Conservation (phyloP, 768 basidiomycete species). For the Tylopilus rubrobrunneus region DNA sequence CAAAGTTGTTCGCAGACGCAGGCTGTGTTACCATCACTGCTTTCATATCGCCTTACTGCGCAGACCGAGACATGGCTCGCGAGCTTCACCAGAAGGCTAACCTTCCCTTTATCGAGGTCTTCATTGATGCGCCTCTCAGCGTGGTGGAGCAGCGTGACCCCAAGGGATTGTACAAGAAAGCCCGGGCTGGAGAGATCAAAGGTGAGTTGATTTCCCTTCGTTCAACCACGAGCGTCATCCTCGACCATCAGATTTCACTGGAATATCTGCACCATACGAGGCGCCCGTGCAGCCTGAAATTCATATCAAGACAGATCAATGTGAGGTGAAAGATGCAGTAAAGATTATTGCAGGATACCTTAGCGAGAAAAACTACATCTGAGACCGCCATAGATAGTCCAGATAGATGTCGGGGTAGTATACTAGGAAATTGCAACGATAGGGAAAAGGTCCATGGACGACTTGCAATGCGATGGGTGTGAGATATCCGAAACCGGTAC, state of each 20-base stretch:
- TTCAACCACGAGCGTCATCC: slow-evolving; percentile 3
- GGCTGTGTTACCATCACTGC: slow-evolving; percentile 86
- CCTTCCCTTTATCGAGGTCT: slow-evolving; percentile 91
- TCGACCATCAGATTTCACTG: slow-evolving; percentile 82
- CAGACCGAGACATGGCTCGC: slow-evolving; percentile 80
- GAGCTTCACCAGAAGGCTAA: slow-evolving; percentile 70
- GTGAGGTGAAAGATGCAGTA: slow-evolving; percentile 75
- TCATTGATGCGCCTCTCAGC: slow-evolving; percentile 84
- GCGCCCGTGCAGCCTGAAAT: slow-evolving; percentile 82
- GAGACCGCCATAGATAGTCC: slow-evolving; percentile 18
- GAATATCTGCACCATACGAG: slow-evolving; percentile 96
- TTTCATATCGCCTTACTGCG: slow-evolving; percentile 96
- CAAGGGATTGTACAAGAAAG: slow-evolving; percentile 97
- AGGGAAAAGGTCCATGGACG: slow-evolving; percentile 11
- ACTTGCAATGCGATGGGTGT: slow-evolving; percentile 12
- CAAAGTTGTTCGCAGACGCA: slow-evolving; percentile 89
- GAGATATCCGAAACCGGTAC: neutral
- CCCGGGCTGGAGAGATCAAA: slow-evolving; percentile 92
- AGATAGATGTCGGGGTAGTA: slow-evolving; percentile 9
- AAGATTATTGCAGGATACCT: slow-evolving; percentile 79
- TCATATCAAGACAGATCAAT: slow-evolving; percentile 85
- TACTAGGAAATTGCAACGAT: slow-evolving; percentile 12
- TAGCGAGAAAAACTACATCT: slow-evolving; percentile 56
- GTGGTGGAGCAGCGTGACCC: slow-evolving; percentile 93
- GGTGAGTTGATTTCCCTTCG: slow-evolving; percentile 43